phyloP scores from a whole-genome alignment of 108 stramenopile species.

The Aureococcus anophagefferens region DNA sequence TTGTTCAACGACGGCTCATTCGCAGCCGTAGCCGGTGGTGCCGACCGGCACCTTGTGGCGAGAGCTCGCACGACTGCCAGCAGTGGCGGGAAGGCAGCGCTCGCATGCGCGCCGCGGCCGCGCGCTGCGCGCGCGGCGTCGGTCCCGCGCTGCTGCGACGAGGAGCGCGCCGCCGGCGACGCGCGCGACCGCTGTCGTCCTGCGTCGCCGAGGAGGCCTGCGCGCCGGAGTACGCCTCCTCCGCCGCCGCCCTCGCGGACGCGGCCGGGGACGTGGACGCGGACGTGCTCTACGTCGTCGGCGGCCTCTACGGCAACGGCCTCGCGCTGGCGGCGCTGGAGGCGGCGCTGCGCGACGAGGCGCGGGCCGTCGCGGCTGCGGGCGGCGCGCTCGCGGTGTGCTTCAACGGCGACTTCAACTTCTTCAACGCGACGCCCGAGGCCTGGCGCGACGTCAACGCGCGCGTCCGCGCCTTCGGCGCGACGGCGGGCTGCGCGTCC shows the following conservation, averaged over 20 bases:
- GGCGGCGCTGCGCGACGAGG: not conserved
- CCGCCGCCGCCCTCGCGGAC: not conserved
- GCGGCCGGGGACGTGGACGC: not conserved
- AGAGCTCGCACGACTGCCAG: too few relatives aligned
- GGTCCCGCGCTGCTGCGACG: too few relatives aligned
- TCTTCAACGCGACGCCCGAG: not conserved
- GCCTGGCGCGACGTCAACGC: not conserved
- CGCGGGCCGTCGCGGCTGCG: too few relatives aligned
- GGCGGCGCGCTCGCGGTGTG: not conserved
- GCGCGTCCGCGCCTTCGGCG: not conserved
- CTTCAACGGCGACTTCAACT: constrained; percentile 8
- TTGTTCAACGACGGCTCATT: too few relatives aligned
- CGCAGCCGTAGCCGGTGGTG: too few relatives aligned
- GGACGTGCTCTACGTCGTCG: not conserved
- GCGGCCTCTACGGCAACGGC: constrained; percentile 3
- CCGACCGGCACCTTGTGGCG: too few relatives aligned
- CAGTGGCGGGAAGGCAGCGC: too few relatives aligned
- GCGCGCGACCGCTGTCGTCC: too few relatives aligned
- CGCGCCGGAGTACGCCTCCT: not conserved
- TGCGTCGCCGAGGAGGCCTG: not conserved
- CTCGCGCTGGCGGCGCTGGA: not conserved
- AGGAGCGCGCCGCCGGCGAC: too few relatives aligned
- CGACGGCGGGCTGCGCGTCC: not conserved
- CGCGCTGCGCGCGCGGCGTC: too few relatives aligned
- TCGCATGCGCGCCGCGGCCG: too few relatives aligned